phyloP scores from a whole-genome alignment of 805 yeast species.

The Candida loeiensis region DNA sequence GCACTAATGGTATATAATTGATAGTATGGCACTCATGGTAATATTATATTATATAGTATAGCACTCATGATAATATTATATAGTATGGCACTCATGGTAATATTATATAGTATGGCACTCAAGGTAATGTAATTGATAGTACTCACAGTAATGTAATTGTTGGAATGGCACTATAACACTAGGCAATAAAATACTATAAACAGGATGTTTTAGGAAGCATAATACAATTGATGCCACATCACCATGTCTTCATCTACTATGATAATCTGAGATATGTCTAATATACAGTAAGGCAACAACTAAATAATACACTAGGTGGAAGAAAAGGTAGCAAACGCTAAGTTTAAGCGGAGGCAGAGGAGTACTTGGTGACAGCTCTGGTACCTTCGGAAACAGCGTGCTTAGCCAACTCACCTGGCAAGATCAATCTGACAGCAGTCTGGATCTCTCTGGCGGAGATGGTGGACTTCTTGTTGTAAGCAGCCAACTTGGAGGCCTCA shows the following conservation, averaged over 20 bases:
- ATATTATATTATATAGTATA: no score
- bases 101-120: no score
- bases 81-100: no score
- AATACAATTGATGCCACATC: no score
- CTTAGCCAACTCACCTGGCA: constrained; percentile 40
- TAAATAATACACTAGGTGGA: constrained; percentile 14
- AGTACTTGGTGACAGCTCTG: constrained; percentile 39
- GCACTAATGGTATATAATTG: no score
- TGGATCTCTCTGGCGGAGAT: constrained; percentile 38
- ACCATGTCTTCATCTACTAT: background rate
- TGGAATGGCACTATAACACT: no score
- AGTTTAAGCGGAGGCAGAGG: constrained; percentile 33
- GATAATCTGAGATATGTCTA: constrained; percentile 10
- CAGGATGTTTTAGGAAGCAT: no score
- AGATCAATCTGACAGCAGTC: constrained; percentile 37
- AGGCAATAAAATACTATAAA: no score
- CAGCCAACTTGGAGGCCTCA: constrained; percentile 38
- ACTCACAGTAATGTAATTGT: no score
- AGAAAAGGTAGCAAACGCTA: constrained; percentile 8
- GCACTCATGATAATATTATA: no score
- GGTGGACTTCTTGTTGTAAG: constrained; percentile 39
- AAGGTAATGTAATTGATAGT: no score
- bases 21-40: no score
- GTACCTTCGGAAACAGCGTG: constrained; percentile 40
- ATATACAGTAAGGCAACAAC: constrained; percentile 13